Evolutionary conservation across 129 eudicot genomes (phyloP).

Genomic region (Ambrosia artemisiifolia): DNA sequence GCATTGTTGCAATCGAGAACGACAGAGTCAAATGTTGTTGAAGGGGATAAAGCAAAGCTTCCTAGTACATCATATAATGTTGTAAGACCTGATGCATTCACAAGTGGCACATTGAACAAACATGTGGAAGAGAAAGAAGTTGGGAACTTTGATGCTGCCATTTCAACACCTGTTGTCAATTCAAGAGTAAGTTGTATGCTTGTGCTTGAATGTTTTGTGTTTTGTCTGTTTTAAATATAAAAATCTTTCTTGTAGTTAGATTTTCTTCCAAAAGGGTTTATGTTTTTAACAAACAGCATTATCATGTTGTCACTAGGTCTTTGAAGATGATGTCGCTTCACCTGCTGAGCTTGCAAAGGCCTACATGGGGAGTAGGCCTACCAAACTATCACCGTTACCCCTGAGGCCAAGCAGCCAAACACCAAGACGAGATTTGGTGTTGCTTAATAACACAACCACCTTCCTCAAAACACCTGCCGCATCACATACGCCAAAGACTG

Average conservation of each 20-base stretch:
- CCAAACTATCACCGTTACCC: constrained; percentile 62
- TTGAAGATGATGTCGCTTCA: constrained; percentile 63
- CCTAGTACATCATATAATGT: constrained; percentile 18
- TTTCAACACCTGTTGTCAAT: constrained; percentile 40
- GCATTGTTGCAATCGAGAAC: constrained; percentile 61
- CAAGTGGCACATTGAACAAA: constrained; percentile 28
- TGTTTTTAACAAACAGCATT: background rate
- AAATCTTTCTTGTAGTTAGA: background rate
- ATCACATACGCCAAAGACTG: constrained; percentile 41
- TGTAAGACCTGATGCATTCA: constrained; percentile 27
- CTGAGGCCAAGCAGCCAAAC: constrained; percentile 45
- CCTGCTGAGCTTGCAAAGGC: constrained; percentile 96
- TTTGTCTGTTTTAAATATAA: background rate
- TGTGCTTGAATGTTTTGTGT: background rate
- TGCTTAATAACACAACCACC: constrained; percentile 38
- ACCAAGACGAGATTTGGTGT: constrained; percentile 37
- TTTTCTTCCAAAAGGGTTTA: background rate
- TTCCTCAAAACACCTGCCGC: constrained; percentile 42
- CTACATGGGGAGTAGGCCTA: constrained; percentile 76
- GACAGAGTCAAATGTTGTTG: constrained; percentile 31
- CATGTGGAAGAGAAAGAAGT: constrained; percentile 29
- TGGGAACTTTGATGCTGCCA: constrained; percentile 12
- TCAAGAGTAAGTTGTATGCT: constrained; percentile 38
- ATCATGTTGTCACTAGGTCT: constrained; percentile 36
- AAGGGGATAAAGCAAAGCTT: constrained; percentile 29